A percentile compares a stretch with the other conserved stretches of the same genome.
phyloP scores from a whole-genome alignment of 225 moss, liverwort and hornwort species.

The Pleurozium schreberi region DNA sequence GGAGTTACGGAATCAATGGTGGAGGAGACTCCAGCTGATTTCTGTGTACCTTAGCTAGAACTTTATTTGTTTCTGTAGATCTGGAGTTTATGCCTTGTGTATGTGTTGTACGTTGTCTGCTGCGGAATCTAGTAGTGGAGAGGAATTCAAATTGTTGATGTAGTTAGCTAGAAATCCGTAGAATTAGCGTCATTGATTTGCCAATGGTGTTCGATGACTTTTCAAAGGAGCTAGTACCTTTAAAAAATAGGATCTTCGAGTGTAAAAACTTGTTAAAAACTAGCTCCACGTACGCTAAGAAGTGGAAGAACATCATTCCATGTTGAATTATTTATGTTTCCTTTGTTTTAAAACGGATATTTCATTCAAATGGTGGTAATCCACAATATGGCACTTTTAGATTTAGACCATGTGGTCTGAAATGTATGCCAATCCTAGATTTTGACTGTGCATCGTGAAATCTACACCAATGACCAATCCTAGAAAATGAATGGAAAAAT shows the following conservation, averaged over 20 bases:
- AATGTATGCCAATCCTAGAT: too few relatives aligned
- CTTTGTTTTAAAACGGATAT: too few relatives aligned
- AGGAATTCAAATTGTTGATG: not conserved
- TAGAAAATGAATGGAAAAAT: too few relatives aligned
- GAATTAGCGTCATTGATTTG: not conserved
- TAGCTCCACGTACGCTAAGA: not conserved
- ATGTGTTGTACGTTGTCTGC: not conserved
- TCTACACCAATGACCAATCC: too few relatives aligned
- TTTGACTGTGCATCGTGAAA: too few relatives aligned
- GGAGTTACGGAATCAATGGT: too few relatives aligned
- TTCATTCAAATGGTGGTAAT: too few relatives aligned
- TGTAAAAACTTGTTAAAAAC: not conserved
- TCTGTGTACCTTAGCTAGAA: not conserved
- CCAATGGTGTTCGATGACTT: not conserved
- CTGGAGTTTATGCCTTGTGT: not conserved
- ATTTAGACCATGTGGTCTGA: too few relatives aligned
- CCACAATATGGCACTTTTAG: too few relatives aligned
- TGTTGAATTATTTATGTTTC: not conserved
- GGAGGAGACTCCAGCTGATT: too few relatives aligned
- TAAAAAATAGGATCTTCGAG: not conserved
- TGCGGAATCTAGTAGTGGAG: not conserved
- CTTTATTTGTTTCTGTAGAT: not conserved
- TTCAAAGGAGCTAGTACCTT: not conserved
- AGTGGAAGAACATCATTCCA: not conserved
- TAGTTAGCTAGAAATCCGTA: too few relatives aligned